These are phyloP conservation scores for Boletus fagicola DNA, from an alignment of 768 basidiomycete species.

Conservation along the genomic window DNA sequence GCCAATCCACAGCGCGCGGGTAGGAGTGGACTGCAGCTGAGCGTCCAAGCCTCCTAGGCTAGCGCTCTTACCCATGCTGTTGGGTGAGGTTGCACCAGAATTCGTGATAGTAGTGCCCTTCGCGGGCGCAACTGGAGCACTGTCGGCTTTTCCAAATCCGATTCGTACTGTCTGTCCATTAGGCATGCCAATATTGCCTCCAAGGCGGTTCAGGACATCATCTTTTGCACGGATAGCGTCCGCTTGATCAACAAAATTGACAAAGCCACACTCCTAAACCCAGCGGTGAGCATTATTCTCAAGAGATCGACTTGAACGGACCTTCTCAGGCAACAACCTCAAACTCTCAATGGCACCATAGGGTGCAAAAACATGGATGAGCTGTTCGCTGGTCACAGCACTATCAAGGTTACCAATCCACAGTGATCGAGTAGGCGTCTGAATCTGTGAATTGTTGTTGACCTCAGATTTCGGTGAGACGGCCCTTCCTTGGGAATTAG, in stretches of 20 bases:
- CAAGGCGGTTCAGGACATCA: slow-evolving; percentile 92
- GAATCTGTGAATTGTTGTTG: slow-evolving; percentile 64
- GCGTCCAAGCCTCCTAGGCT: slow-evolving; percentile 73
- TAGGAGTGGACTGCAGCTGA: slow-evolving; percentile 87
- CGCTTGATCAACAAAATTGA: slow-evolving; percentile 94
- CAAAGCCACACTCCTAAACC: slow-evolving; percentile 92
- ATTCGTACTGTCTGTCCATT: slow-evolving; percentile 96
- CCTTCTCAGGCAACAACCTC: slow-evolving; percentile 95
- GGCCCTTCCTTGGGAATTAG: slow-evolving; percentile 68
- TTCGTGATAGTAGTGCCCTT: slow-evolving; percentile 66
- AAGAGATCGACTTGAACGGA: slow-evolving; percentile 29
- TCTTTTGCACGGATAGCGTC: slow-evolving; percentile 99
- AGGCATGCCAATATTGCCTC: slow-evolving; percentile 91
- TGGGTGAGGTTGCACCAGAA: slow-evolving; percentile 65
- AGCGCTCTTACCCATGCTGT: slow-evolving; percentile 46
- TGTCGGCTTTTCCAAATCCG: slow-evolving; percentile 97
- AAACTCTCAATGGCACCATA: slow-evolving; percentile 98
- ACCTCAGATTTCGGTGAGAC: slow-evolving; percentile 80
- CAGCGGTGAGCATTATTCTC: slow-evolving; percentile 17
- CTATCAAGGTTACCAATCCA: slow-evolving; percentile 99
- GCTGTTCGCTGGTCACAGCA: slow-evolving; percentile 89
- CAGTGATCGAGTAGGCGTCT: slow-evolving; percentile 91
- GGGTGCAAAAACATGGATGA: slow-evolving; percentile 92
- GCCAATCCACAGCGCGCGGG: slow-evolving; percentile 96
- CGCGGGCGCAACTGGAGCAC: slow-evolving; percentile 87